Evolutionary conservation across 2,329 filamentous ascomycete species (phyloP), one percentile per base, ranked within the genome.

Genomic region (Penicillium sp.): DNA sequence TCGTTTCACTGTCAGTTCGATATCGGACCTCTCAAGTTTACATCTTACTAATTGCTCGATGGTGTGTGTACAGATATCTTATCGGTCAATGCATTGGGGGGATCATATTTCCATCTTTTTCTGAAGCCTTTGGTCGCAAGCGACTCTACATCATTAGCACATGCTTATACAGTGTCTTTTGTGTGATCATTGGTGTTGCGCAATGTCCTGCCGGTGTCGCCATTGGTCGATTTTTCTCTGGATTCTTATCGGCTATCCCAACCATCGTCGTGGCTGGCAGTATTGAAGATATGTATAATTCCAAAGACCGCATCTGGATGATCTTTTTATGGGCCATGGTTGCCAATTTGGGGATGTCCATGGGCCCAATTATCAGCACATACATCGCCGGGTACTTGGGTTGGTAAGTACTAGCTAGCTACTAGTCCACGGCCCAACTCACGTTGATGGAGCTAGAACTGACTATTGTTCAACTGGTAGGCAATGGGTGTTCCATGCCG

Each of bases 241-340:
- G 79, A 0, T 61, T 79, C 11, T 58, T 75, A 3, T 78, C 77
- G 0, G 77, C 79, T 2, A 72, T 80, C n/a, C 79, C 79, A 1
- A 71, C 75, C 0, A 73, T 77, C 4, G 74, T 81, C 7, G 72
- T 76, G 3, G 71, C 74, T 0, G 78, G 79, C 0, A 79, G 74
- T 46, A 71, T 81, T 26, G 79, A 82, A 54, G 79, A 81, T 59
- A 73, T 81, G 63, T 81, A 73, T 63, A 73, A 79, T 46, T 67
- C 71, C 1, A 68, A 69, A 45, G 65, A 66, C 16, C 70, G 79
- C 5, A 73, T 79, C 3, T 81, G 77, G 77, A 58, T 77, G 3
- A 68, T 81, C 1, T 75, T 76, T 39, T 50, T 73, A 2, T 81
- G 77, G 74, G 72, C 72, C 33, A 66, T 69, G 13, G 68, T 67